Base-by-base conservation (phyloP, 2,329 filamentous ascomycete genomes). In the Aspergillus nomiae region DNA sequence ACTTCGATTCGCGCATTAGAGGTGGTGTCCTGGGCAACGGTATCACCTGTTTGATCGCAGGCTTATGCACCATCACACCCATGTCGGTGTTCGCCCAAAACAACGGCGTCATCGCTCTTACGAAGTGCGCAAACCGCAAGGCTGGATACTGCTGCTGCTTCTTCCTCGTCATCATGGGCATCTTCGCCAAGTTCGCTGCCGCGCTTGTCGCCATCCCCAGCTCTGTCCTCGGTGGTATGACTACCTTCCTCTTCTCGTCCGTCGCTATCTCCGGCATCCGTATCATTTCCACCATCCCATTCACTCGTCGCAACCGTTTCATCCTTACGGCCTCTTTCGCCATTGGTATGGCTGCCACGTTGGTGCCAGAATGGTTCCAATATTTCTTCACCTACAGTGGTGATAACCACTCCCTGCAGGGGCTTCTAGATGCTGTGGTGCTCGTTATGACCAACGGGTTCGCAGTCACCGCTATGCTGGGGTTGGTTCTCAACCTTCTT, bases 41-140 rank as follows among this genome's bases (percentile, higher is more conserved):
- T 0, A 72, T 90, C n/a, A 89, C 88, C 67, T 87, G 87, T 65
- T 77, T 90, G 55, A 69, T 90, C 43, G 85, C 85, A 36, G 87
- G 85, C 1, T 82, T 91, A 41, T 86, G 84, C 73, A 91, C 89
- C 8, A 89, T 89, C 65, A 88, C 86, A 0, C 88, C 89, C 6
- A 89, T 90, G 87, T 86, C 85, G 2, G 87, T 86, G 0, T 90
- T 90, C 68, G 88, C 88, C 0, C 87, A 89, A 69, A 90, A 90
- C 77, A 90, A 90, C 73, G 88, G 87, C 66, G 88, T 89, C 62
- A 90, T 90, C 62, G 85, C 87, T 0, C 77, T 91, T 48, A 91
- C 89, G 0, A 84, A 87, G 30, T 91, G 89, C 68, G 89, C 89
- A 1, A 90, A 89, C 71, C 83, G 89, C 58, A 87, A 87, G 56